A percentile compares a stretch with the other conserved stretches of the same genome.
phyloP scores from a whole-genome alignment of 371 early-diverging fungal genomes.

The Mucor mucedo region DNA sequence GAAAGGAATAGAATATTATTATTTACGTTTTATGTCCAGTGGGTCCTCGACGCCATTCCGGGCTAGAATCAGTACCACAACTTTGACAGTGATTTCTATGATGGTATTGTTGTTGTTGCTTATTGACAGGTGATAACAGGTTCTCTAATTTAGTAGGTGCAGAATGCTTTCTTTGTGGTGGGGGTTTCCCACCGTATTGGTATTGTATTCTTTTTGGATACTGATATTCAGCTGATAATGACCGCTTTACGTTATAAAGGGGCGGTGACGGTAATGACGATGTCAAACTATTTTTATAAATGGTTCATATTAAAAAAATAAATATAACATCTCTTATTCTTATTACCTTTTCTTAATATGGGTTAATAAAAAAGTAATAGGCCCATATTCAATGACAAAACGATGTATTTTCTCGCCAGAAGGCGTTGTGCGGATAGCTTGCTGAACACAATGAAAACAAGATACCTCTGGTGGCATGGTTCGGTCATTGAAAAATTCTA shows the following conservation, averaged over 20 bases:
- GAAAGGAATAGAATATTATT: too few species aligned
- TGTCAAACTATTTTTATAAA: not conserved
- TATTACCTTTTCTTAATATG: constrained; percentile 11
- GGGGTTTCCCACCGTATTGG: not conserved
- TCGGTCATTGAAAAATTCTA: constrained; percentile 19
- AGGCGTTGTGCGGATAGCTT: constrained; percentile 14
- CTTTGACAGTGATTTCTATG: constrained; percentile 39
- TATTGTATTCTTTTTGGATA: not conserved
- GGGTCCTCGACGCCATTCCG: constrained; percentile 58
- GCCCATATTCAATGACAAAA: constrained; percentile 44
- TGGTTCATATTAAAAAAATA: too few species aligned
- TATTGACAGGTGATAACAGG: constrained; percentile 5
- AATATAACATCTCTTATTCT: too few species aligned
- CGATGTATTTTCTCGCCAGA: constrained; percentile 16
- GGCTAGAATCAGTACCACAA: constrained; percentile 52
- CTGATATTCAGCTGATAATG: not conserved
- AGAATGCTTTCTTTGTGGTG: not conserved
- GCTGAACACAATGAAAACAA: constrained; percentile 38
- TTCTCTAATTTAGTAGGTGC: constrained; percentile 1
- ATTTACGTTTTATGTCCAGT: constrained; percentile 56
- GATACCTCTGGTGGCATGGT: constrained; percentile 25
- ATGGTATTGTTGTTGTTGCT: constrained; percentile 1
- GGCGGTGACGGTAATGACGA: constrained; percentile 2
- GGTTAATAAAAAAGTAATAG: constrained; percentile 35
- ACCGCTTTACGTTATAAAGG: not conserved